A percentile compares a stretch with the other conserved stretches of the same genome.
phyloP scores from a whole-genome alignment of 2,329 filamentous ascomycete species.

The Parasarocladium wereldwijsianum region DNA sequence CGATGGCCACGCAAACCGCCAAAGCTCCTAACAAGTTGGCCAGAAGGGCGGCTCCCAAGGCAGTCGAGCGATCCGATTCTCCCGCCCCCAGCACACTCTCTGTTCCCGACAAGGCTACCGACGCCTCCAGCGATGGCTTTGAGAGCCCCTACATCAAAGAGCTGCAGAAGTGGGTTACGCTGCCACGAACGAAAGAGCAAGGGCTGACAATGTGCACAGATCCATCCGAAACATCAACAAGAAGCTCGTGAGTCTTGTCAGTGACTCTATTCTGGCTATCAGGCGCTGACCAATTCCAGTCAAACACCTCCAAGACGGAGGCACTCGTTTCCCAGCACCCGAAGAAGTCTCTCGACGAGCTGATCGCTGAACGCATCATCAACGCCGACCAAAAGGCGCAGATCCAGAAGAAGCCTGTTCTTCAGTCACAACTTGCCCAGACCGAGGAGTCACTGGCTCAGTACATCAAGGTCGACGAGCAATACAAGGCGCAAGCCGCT shows the following conservation, averaged over 20 bases:
- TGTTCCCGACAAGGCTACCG: conserved; percentile 34
- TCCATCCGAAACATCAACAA: conserved; percentile 85
- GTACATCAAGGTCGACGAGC: conserved; percentile 61
- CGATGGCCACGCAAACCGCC: conserved; percentile 48
- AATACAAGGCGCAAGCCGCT: conserved; percentile 47
- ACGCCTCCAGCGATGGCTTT: conserved; percentile 41
- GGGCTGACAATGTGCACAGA: conserved; percentile 30
- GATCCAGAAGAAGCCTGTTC: conserved; percentile 59
- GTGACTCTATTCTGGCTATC: background rate
- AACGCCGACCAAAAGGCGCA: conserved; percentile 69
- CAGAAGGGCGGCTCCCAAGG: conserved; percentile 51
- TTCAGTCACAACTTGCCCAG: conserved; percentile 53
- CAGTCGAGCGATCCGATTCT: conserved; percentile 35
- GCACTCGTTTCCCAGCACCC: conserved; percentile 53
- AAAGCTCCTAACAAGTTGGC: conserved; percentile 49
- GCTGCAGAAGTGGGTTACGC: conserved; percentile 63
- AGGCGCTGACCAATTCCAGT: conserved; percentile 24
- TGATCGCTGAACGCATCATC: conserved; percentile 58
- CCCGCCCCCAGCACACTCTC: conserved; percentile 34
- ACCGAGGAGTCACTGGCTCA: conserved; percentile 60
- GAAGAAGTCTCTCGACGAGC: conserved; percentile 56
- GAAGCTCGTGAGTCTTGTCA: conserved; percentile 60
- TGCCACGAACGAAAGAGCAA: background rate
- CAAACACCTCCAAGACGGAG: conserved; percentile 60
- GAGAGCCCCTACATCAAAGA: conserved; percentile 79